Evolutionary conservation across 148 eudicot genomes (phyloP), one percentile per base, ranked within the genome.

Genomic region (Chenopodium quinoa): DNA sequence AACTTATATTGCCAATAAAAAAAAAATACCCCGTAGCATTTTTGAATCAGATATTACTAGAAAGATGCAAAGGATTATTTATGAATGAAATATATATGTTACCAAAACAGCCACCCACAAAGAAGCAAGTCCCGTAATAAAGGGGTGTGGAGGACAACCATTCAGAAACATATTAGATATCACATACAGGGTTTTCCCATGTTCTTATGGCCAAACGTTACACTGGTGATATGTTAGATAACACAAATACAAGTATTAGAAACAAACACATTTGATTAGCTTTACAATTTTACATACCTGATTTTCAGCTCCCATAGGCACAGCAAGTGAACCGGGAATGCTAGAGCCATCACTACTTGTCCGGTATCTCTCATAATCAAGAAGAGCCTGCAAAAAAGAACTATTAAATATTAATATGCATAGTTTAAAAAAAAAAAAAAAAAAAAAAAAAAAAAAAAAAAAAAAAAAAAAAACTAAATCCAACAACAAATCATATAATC

Each of bases 291-390:
- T 8, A 72, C 29, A 65, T 86, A 86, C 90, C 90, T 82, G 88
- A 81, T 81, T 87, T 52, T 88, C 90, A 27, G 67, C 64, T 48
- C 79, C 80, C 86, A 77, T 54, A 75, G 90, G 76, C 63, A 71
- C 85, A 46, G 85, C 52, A 47, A 81, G 82, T 23, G 88, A 80
- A 82, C 72, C 79, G 62, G 85, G 86, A 64, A 88, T 71, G 77
- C 74, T 75, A 75, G 84, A 75, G 54, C 85, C 88, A 62, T 81
- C 86, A 25, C 80, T 83, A 71, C 85, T 79, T 23, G 77, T 68
- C 78, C 84, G 81, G 77, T 83, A 73, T 83, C 85, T 81, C 80
- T 88, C 90, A 76, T 88, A 88, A 46, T 88, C 88, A 86, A 88
- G 88, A 78, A 88, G 86, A 54, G 90, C 90, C 90, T 88, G 78